A percentile compares a stretch with the other conserved stretches of the same genome.
These are phyloP conservation scores for Plasmopara viticola DNA, from an alignment of 352 stramenopile species.

Conservation along the genomic window DNA sequence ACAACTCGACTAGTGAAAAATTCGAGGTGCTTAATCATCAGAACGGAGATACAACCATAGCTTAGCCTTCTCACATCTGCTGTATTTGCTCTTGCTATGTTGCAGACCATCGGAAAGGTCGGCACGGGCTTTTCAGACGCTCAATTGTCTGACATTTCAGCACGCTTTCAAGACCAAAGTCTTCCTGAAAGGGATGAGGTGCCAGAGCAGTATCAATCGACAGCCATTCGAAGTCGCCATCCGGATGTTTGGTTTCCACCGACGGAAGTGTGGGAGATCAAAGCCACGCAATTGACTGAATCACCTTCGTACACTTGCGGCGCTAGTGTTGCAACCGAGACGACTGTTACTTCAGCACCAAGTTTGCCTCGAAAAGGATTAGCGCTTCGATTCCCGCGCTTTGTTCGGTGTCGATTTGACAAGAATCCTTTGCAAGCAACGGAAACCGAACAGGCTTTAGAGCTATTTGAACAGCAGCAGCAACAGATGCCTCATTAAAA, in stretches of 20 bases:
- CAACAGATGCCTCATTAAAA: conserved; percentile 17
- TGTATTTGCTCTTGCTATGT: neutral
- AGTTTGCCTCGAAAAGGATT: conserved; percentile 73
- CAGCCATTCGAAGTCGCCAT: conserved; percentile 53
- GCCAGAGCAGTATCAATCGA: conserved; percentile 39
- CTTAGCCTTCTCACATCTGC: neutral
- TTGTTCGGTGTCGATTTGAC: conserved; percentile 93
- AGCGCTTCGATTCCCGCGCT: conserved; percentile 97
- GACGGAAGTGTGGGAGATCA: conserved; percentile 97
- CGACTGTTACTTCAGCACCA: conserved; percentile 1
- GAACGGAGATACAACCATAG: neutral
- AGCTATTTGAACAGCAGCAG: conserved; percentile 54
- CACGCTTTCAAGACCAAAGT: conserved; percentile 36
- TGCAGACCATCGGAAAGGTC: conserved; percentile 83
- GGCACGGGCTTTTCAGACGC: conserved; percentile 98
- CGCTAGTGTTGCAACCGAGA: conserved; percentile 7
- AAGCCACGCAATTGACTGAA: conserved; percentile 96
- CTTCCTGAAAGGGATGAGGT: conserved; percentile 47
- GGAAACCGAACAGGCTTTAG: conserved; percentile 88
- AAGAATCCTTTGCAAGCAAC: conserved; percentile 95
- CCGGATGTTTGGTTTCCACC: conserved; percentile 93
- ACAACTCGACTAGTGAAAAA: conserved; percentile 89
- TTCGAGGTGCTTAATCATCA: conserved; percentile 76
- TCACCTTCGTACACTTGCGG: conserved; percentile 94
- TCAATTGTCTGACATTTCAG: conserved; percentile 70